phyloP scores from a whole-genome alignment of 2,329 filamentous ascomycete genomes.

The Aspergillus cejpii region DNA sequence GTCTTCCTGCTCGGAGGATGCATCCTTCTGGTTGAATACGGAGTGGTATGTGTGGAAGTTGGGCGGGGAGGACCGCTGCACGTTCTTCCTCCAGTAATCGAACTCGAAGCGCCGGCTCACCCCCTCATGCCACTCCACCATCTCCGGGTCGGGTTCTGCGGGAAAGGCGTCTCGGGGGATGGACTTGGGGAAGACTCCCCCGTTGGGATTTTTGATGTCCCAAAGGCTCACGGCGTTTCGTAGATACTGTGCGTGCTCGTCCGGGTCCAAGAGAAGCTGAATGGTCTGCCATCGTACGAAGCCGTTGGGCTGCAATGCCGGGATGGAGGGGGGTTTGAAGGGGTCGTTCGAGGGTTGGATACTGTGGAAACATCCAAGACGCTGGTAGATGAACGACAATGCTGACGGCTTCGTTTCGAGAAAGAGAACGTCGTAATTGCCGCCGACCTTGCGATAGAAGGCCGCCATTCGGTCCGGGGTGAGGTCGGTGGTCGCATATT shows the following conservation, averaged over 20 bases:
- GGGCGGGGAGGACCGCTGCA: constrained; percentile 29
- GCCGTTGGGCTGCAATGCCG: constrained; percentile 72
- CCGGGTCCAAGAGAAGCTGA: constrained; percentile 77
- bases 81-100: constrained; percentile 47
- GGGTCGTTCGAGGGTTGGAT: constrained; percentile 65
- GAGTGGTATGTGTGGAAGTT: constrained; percentile 24
- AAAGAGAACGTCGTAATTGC: constrained; percentile 74
- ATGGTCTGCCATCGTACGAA: constrained; percentile 94
- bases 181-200: constrained; percentile 51
- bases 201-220: constrained; percentile 65
- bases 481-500: constrained; percentile 32
- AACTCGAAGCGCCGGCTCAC: constrained; percentile 65
- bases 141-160: constrained; percentile 63
- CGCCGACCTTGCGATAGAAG: constrained; percentile 69
- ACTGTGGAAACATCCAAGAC: constrained; percentile 81
- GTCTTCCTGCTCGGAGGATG: constrained; percentile 22
- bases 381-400: constrained; percentile 88
- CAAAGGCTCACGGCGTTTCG: constrained; percentile 74
- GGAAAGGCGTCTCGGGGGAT: constrained; percentile 68
- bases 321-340: constrained; percentile 69
- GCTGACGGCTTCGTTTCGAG: constrained; percentile 63
- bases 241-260: constrained; percentile 78
- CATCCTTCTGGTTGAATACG: constrained; percentile 30
- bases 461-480: constrained; percentile 65
- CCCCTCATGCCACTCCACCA: constrained; percentile 76